phyloP scores from a whole-genome alignment of 2,329 filamentous ascomycete genomes.

The Claviceps capensis region DNA sequence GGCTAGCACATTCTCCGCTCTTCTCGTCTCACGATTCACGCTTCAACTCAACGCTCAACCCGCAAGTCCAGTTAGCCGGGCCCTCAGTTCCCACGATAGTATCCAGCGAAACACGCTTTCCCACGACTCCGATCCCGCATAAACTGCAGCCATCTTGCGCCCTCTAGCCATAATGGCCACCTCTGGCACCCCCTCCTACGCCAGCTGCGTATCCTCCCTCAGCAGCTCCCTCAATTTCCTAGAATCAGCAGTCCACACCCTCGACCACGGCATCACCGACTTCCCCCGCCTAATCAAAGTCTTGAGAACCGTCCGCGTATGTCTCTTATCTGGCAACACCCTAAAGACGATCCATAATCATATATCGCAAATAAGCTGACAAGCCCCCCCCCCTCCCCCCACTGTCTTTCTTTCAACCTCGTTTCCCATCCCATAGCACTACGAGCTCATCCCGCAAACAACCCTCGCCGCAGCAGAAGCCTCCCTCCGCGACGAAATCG shows the following conservation, averaged over 20 bases:
- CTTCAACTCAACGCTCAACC: too few relatives aligned
- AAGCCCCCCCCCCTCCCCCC: too few relatives aligned
- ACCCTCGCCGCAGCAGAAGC: conserved; percentile 71
- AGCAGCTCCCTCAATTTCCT: conserved; percentile 47
- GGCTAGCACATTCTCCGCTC: too few relatives aligned
- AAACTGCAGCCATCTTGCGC: not conserved
- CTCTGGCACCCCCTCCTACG: conserved; percentile 26
- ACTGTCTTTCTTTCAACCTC: too few relatives aligned
- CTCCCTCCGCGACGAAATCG: conserved; percentile 74
- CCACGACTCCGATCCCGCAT: not conserved
- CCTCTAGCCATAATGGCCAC: conserved; percentile 8
- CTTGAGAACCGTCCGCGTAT: conserved; percentile 43
- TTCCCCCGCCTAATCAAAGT: conserved; percentile 41
- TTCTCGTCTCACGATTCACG: too few relatives aligned
- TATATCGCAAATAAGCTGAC: not conserved
- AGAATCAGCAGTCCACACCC: conserved; percentile 43
- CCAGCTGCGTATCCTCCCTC: conserved; percentile 45
- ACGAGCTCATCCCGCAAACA: conserved; percentile 79
- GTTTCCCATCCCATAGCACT: conserved; percentile 40
- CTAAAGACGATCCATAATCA: too few relatives aligned
- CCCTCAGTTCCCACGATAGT: too few relatives aligned
- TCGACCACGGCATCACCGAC: conserved; percentile 42
- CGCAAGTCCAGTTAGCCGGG: too few relatives aligned
- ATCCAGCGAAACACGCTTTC: not conserved
- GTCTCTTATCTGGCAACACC: conserved; percentile 9